Evolutionary conservation across 306 rosid genomes (phyloP), one percentile per base, ranked within the genome.

Genomic region (Cyamopsis tetragonoloba): DNA sequence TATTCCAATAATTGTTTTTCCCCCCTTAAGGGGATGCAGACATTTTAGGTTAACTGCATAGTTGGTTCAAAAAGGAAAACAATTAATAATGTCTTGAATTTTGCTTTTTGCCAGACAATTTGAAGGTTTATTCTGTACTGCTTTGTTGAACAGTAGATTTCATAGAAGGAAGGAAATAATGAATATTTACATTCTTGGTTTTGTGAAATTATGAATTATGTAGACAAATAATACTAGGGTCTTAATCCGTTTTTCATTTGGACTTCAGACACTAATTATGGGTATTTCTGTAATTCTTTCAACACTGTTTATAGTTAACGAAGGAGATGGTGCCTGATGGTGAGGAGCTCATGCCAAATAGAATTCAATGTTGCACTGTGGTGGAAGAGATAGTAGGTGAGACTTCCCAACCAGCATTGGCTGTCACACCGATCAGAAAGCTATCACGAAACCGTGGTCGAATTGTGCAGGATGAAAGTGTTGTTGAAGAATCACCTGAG

Each of bases 311-410:
- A 48, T 84, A 92, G 98, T 14, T 78, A 41, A 91, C 86, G 95
- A 78, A 43, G 81, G 83, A 80, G 15, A 7, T 31, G 15, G 88
- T 86, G 61, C 82, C 88, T n/a, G 77, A 46, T 20, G 97, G 87
- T 11, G 75, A 78, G 57, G 97, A 88, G 79, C 72, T 88, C 49
- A 91, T 91, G 96, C 89, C 91, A 0, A 76, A 76, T 49, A 78
- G 98, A 77, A 9, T 4, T 11, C 76, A 62, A 13, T 27, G 54
- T 31, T 43, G 72, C 81, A 20, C 70, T 0, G 3, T 2, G 31
- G 57, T 46, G 37, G 73, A 10, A 59, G 86, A 77, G 53, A 51
- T 50, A 2, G 32, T 19, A 1, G 44, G 15, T 12, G 62, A 42
- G 4, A 19, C 71, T 66, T 78, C 88, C 24, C 79, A 63, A 17